Conservation (phyloP, 331 rosid genomes). For the Quercus lobata region DNA sequence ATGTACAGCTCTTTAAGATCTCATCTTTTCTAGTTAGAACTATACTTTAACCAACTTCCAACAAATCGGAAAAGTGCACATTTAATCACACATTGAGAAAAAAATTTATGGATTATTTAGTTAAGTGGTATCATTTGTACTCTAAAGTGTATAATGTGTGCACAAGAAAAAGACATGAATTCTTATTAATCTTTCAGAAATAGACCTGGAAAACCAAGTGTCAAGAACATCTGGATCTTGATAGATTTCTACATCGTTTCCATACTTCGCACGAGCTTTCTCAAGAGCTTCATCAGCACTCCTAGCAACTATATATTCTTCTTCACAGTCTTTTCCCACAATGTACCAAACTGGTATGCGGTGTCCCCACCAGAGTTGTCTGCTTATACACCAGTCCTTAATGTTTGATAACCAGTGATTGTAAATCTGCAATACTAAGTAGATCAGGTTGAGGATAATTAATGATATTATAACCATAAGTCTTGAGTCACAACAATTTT, state of each 20-base stretch:
- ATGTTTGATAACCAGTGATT: conserved; percentile 96
- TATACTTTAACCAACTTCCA: too few relatives aligned
- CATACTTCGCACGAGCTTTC: conserved; percentile 68
- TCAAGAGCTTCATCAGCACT: conserved; percentile 69
- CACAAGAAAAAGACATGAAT: background rate
- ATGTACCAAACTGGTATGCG: conserved; percentile 97
- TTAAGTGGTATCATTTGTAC: background rate
- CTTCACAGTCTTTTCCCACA: conserved; percentile 78
- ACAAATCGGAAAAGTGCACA: too few relatives aligned
- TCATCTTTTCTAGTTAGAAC: too few relatives aligned
- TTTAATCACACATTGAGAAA: background rate
- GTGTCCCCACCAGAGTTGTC: conserved; percentile 99
- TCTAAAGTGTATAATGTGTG: background rate
- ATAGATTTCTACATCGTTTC: conserved; percentile 74
- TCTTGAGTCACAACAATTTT: too few relatives aligned
- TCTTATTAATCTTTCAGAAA: background rate
- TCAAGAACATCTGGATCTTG: conserved; percentile 98
- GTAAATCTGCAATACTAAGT: conserved; percentile 64
- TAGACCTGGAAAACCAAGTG: conserved; percentile 98
- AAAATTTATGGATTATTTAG: background rate
- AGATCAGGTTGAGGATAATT: background rate
- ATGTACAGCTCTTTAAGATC: too few relatives aligned
- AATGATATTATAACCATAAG: background rate
- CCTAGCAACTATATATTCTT: conserved; percentile 91
- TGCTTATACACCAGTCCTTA: conserved; percentile 99